phyloP scores from a whole-genome alignment of 345 rosid species.

The Euphorbia tirucalli region DNA sequence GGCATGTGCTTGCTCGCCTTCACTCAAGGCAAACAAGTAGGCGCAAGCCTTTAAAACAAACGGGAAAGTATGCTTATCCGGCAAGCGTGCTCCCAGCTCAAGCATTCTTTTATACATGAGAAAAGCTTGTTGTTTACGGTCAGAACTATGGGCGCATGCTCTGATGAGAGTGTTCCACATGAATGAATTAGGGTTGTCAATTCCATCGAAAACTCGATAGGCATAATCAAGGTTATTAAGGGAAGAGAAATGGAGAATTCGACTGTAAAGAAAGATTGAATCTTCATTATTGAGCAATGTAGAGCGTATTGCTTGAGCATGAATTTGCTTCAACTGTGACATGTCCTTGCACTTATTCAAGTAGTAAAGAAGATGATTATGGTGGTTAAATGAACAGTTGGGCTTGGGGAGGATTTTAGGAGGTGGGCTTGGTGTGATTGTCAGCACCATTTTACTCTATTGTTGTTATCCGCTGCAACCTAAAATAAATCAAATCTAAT shows the following conservation, averaged over 20 bases:
- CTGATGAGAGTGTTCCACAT: slow-evolving; percentile 88
- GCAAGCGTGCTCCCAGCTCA: slow-evolving; percentile 41
- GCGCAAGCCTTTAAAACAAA: slow-evolving; percentile 79
- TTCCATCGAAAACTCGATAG: slow-evolving; percentile 42
- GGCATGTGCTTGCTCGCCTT: slow-evolving; percentile 70
- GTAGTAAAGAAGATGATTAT: slow-evolving; percentile 37
- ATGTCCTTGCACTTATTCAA: slow-evolving; percentile 48
- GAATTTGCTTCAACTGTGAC: slow-evolving; percentile 63
- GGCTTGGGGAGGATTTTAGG: slow-evolving; percentile 32
- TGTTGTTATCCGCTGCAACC: too few species aligned
- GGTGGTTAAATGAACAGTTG: slow-evolving; percentile 24
- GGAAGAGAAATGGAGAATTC: slow-evolving; percentile 56
- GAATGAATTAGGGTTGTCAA: slow-evolving; percentile 53
- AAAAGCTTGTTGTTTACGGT: slow-evolving; percentile 54
- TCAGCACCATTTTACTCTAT: slow-evolving; percentile 39
- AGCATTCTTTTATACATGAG: slow-evolving; percentile 47
- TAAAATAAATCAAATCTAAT: too few species aligned
- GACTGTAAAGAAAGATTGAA: slow-evolving; percentile 52
- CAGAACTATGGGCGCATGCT: slow-evolving; percentile 53
- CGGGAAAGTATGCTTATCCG: slow-evolving; percentile 82
- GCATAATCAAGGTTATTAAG: slow-evolving; percentile 52
- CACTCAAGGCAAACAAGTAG: slow-evolving; percentile 52
- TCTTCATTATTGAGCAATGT: slow-evolving; percentile 37
- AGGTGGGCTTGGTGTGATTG: slow-evolving; percentile 31
- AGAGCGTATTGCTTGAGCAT: slow-evolving; percentile 67